A percentile compares a stretch with the other conserved stretches of the same genome.
phyloP scores from a whole-genome alignment of 2,329 filamentous ascomycete genomes.

The Phialemoniopsis sp. region DNA sequence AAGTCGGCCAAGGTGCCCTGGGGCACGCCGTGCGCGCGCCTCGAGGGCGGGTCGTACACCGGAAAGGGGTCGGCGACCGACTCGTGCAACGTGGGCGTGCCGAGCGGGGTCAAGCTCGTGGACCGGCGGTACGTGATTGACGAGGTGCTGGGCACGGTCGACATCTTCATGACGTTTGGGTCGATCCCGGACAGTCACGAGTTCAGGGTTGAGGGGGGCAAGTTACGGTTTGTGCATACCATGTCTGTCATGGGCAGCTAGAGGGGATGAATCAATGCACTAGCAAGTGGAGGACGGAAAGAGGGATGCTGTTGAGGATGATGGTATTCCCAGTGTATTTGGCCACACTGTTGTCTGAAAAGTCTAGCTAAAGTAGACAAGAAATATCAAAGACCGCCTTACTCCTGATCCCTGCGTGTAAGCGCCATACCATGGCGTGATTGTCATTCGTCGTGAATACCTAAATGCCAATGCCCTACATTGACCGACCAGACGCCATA shows the following conservation, averaged over 20 bases:
- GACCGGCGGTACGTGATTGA: conserved; percentile 24
- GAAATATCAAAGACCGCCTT: too few relatives aligned
- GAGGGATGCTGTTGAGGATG: too few relatives aligned
- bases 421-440: too few relatives aligned
- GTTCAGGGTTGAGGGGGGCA: conserved; percentile 25
- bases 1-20: conserved; percentile 30
- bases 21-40: conserved; percentile 28
- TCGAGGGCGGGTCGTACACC: conserved; percentile 30
- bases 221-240: conserved; percentile 25
- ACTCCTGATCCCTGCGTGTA: too few relatives aligned
- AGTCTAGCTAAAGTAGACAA: too few relatives aligned
- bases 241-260: conserved; percentile 15
- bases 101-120: conserved; percentile 15
- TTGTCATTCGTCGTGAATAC: too few relatives aligned
- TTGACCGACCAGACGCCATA: too few relatives aligned
- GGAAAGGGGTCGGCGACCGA: conserved; percentile 20
- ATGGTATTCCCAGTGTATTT: too few relatives aligned
- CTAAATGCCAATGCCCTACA: too few relatives aligned
- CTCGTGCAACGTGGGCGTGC: conserved; percentile 28
- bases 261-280: too few relatives aligned
- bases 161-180: conserved; percentile 23
- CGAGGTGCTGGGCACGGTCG: conserved; percentile 5
- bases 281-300: too few relatives aligned
- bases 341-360: too few relatives aligned
- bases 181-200: conserved; percentile 26